These are phyloP conservation scores for Tolypocladium inflatum DNA, from an alignment of 2,329 filamentous ascomycete species.

Conservation along the genomic window DNA sequence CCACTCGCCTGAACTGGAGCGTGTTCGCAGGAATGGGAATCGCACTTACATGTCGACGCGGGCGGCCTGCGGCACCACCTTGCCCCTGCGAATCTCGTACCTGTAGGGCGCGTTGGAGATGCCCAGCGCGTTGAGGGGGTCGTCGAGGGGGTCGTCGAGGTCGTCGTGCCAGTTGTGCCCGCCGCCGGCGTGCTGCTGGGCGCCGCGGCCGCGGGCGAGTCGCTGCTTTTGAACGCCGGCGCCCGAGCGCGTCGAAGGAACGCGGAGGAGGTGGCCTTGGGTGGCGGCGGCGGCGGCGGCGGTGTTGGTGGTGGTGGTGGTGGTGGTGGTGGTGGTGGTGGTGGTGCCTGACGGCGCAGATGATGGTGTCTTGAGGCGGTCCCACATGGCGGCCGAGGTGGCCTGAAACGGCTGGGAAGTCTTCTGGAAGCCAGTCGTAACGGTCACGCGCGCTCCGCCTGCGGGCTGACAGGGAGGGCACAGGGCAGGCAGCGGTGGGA, in stretches of 20 bases:
- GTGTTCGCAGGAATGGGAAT: neutral
- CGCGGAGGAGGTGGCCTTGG: neutral
- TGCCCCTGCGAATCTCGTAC: constrained; percentile 22
- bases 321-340: neutral
- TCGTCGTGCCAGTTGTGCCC: constrained; percentile 3
- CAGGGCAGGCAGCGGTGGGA: neutral
- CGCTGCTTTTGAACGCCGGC: neutral
- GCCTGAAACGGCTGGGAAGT: neutral
- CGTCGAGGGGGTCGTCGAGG: constrained; percentile 17
- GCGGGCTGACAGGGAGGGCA: neutral
- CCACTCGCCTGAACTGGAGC: neutral
- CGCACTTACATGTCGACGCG: constrained; percentile 18
- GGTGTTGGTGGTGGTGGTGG: too few relatives aligned
- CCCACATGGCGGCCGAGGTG: constrained; percentile 6
- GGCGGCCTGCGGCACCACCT: constrained; percentile 18
- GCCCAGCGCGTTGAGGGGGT: constrained; percentile 17
- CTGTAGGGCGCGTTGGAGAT: constrained; percentile 14
- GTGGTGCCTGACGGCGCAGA: neutral
- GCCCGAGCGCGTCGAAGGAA: neutral
- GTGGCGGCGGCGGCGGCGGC: too few relatives aligned
- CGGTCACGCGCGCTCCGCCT: neutral
- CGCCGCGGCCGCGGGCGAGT: neutral
- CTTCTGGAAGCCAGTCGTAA: neutral
- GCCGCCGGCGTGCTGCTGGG: neutral
- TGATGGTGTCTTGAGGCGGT: constrained; percentile 2